Evolutionary conservation across 345 rosid genomes (phyloP), one percentile per base, ranked within the genome.

Genomic region (Eucalyptus grandis): DNA sequence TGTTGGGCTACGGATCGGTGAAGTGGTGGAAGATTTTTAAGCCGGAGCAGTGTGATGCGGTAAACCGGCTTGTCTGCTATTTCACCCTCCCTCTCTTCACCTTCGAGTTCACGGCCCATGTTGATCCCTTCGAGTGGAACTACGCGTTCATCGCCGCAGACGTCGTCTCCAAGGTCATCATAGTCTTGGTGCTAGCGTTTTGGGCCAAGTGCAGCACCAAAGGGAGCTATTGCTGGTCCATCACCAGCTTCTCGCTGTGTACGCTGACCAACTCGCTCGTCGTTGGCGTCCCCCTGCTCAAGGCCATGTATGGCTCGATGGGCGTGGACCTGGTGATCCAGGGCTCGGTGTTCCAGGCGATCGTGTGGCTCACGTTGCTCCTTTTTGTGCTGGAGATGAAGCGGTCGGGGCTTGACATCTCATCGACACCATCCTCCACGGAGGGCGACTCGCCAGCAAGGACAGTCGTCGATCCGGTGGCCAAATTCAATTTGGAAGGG

Each of bases 321-420:
- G 99, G 93, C 5, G 97, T 97, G 49, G 97, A 95, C 91, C 96
- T 98, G n/a, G 98, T 97, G 27, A 96, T 97, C 85, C 99, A 98
- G 44, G 90, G 94, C 5, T 95, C 98, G 2, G 98, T 97, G 7
- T 53, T 96, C 87, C 99, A 98, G 83, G 96, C 95, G 15, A 95
- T 98, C 3, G 89, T 98, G 11, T 98, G 99, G 99, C 94, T 97
- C 51, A 95, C 99, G 5, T 3, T 94, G 14, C 91, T 98, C 88
- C 53, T 98, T 89, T 95, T 97, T 44, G 96, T 94, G 12, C 89
- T 98, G 27, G 99, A 98, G 86, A 90, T 95, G 58, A 93, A 96
- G 87, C 88, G 93, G 49, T 44, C 93, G 2, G 88, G 91, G 44
- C 89, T 91, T 22, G 92, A 90, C 30, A n/a, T 86, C 34, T 60